A percentile compares a stretch with the other conserved stretches of the same genome.
Conservation (phyloP, 176 grass and related monocot genomes). For the Aegilops bicornis region DNA sequence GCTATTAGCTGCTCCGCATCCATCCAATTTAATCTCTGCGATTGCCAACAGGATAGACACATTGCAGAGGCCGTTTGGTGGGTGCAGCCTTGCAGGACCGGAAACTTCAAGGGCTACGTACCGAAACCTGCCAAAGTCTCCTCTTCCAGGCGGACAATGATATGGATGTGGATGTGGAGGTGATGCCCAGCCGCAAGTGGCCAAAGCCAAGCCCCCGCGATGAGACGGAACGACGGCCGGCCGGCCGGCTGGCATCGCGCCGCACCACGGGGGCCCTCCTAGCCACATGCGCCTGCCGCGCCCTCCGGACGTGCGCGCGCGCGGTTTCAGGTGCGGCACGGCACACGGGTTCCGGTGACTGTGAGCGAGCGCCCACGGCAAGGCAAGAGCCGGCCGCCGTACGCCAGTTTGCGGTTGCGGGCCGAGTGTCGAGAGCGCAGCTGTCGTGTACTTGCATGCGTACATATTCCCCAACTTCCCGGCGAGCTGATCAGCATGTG, state of each 20-base stretch:
- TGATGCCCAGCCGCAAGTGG: background rate
- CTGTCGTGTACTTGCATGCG: background rate
- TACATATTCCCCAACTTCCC: background rate
- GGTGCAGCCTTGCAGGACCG: background rate
- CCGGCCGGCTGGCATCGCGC: background rate
- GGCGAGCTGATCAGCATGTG: background rate
- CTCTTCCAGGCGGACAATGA: background rate
- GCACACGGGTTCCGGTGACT: slow-evolving; percentile 15
- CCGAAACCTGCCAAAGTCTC: background rate
- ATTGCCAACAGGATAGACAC: background rate
- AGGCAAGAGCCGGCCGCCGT: background rate
- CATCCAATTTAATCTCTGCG: background rate
- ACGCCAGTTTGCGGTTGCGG: too few relatives aligned
- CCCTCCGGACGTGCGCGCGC: background rate
- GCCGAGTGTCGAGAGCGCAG: background rate
- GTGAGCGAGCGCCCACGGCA: slow-evolving; percentile 21
- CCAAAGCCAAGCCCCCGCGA: background rate
- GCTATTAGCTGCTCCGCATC: background rate
- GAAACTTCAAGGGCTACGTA: too few relatives aligned
- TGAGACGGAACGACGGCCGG: slow-evolving; percentile 10
- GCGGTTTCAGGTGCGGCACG: too few relatives aligned
- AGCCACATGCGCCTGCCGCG: slow-evolving; percentile 23
- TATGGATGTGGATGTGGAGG: background rate
- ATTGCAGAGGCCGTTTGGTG: background rate
- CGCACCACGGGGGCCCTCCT: background rate